Evolutionary conservation across 2,329 filamentous ascomycete species (phyloP), one percentile per base, ranked within the genome.

Genomic region (Nemania bipapillata): DNA sequence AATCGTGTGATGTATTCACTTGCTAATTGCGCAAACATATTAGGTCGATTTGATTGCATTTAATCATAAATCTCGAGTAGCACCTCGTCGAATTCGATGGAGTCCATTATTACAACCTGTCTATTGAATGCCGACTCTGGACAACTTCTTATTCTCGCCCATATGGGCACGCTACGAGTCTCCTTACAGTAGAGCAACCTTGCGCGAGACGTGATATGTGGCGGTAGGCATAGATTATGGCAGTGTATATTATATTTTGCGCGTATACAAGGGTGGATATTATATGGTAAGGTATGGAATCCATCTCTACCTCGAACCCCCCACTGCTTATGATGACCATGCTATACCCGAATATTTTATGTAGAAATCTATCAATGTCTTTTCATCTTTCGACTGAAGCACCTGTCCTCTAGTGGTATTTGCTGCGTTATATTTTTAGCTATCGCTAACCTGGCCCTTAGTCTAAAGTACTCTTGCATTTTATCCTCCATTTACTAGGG

Each of bases 331-430:
- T 92, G 90, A 92, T 92, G 89, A 87, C 84, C 88, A 91, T 92
- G 90, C 90, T 92, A 92, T 92, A 88, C 83, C 91, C 85, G 90
- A 92, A 89, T 60, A 77, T 77, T 75, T 76, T 77, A 87, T 89
- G 87, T 91, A 86, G 88, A 91, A 84, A 87, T 85, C 75, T 77
- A 83, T 85, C 86, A 86, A 89, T 86, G 73, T 76, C 90, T 92
- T 92, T 92, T 92, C 90, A 92, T 92, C 90, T 92, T 92, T 92
- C 90, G 86, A 86, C 90, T 92, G 91, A 92, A 81, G 81, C 82
- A 63, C 77, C 77, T 79, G 75, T 65, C 73, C 75, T 74, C 73
- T 65, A 73, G 66, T 68, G 71, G 71, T 71, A 63, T 66, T 57
- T 62, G n/a, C 7, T 49, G 28, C 6, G 28, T 37, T 66, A 37